These are phyloP conservation scores for Paracoccidioides lutzii DNA, from an alignment of 2,329 filamentous ascomycete genomes.

Conservation along the genomic window DNA sequence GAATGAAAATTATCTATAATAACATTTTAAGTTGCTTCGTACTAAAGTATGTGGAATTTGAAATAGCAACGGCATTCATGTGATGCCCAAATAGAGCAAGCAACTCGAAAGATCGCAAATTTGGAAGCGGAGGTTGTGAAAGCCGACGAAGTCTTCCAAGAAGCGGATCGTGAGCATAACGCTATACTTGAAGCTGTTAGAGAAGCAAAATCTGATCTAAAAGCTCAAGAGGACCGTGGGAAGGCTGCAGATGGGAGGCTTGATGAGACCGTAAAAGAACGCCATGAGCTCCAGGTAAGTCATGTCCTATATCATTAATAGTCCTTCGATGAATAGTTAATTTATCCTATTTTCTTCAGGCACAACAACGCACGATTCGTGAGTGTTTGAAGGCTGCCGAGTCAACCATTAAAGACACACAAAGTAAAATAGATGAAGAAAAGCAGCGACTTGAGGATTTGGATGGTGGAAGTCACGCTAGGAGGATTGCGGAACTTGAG, in stretches of 20 bases:
- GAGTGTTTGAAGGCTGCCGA: conserved; percentile 44
- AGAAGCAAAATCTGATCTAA: conserved; percentile 32
- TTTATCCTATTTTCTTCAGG: conserved; percentile 21
- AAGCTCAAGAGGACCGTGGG: conserved; percentile 36
- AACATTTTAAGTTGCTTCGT: background rate
- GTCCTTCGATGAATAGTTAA: background rate
- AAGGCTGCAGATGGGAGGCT: conserved; percentile 39
- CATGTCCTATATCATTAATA: background rate
- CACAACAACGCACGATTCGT: conserved; percentile 54
- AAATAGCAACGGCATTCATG: conserved; percentile 24
- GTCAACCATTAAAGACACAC: conserved; percentile 27
- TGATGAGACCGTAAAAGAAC: conserved; percentile 41
- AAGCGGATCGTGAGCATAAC: conserved; percentile 25
- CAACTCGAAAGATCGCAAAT: conserved; percentile 38
- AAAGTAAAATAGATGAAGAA: conserved; percentile 37
- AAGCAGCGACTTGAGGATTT: conserved; percentile 48
- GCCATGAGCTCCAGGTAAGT: conserved; percentile 40
- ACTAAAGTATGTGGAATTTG: conserved; percentile 6
- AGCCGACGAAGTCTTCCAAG: conserved; percentile 37
- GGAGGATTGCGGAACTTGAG: conserved; percentile 48
- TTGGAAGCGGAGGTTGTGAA: conserved; percentile 31
- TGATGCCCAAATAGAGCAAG: conserved; percentile 21
- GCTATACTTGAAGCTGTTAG: conserved; percentile 32
- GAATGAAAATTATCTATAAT: background rate
- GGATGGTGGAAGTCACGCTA: conserved; percentile 55